Conservation (phyloP, 2,329 filamentous ascomycete species). For the Trichoderma endophyticum region DNA sequence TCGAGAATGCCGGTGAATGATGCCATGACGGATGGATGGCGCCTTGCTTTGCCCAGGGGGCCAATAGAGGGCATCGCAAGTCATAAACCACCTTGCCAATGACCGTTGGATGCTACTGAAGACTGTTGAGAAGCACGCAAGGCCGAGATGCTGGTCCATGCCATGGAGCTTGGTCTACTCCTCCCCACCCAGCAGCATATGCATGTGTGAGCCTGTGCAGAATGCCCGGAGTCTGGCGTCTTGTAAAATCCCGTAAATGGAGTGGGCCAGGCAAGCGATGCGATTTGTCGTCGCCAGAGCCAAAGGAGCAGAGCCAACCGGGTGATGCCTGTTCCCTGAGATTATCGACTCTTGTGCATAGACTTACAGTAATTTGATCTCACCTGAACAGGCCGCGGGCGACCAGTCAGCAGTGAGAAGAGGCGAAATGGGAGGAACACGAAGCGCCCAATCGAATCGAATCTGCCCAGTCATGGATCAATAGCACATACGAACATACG, state of each 20-base stretch:
- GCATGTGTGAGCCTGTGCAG: neutral
- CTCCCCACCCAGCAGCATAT: neutral
- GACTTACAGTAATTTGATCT: neutral
- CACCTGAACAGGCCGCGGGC: neutral
- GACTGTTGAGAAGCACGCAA: neutral
- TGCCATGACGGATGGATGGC: neutral
- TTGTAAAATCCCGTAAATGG: neutral
- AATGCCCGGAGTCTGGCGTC: neutral
- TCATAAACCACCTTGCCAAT: neutral
- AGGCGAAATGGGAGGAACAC: neutral
- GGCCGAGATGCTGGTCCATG: constrained; percentile 3
- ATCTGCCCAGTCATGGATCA: neutral
- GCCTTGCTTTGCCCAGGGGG: neutral
- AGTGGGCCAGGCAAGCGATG: neutral
- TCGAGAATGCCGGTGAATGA: neutral
- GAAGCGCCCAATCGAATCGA: constrained; percentile 1
- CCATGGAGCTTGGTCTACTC: neutral
- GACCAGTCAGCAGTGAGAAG: neutral
- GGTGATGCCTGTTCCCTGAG: neutral
- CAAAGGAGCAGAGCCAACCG: neutral
- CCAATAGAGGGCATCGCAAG: neutral
- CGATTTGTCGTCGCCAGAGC: neutral
- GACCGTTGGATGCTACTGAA: neutral
- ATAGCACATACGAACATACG: neutral
- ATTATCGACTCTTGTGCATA: neutral